Evolutionary conservation across 2,329 filamentous ascomycete genomes (phyloP).

Genomic region (Daldinia eschscholtzii): DNA sequence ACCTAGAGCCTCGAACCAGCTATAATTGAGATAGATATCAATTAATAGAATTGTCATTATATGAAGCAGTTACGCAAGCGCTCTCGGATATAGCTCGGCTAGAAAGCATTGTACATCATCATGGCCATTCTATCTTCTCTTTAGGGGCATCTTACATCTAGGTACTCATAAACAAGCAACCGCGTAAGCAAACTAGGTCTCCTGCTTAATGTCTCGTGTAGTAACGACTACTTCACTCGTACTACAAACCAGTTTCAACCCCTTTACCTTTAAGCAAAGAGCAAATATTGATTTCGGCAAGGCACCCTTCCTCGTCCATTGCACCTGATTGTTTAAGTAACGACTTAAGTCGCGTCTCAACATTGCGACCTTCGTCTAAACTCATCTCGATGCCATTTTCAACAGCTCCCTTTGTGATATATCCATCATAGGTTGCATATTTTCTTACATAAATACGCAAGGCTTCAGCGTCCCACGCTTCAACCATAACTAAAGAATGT

Average conservation of each 20-base stretch:
- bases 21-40: background rate
- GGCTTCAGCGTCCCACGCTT: slow-evolving; percentile 25
- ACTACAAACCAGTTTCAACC: background rate
- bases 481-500: slow-evolving; percentile 33
- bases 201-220: background rate
- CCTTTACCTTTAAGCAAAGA: slow-evolving; percentile 44
- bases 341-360: slow-evolving; percentile 45
- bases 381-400: slow-evolving; percentile 49
- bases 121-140: background rate
- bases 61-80: slow-evolving; percentile 5
- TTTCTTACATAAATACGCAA: slow-evolving; percentile 31
- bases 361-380: slow-evolving; percentile 41
- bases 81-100: background rate
- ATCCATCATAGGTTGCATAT: slow-evolving; percentile 45
- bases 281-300: slow-evolving; percentile 38
- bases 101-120: background rate
- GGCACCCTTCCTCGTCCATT: background rate
- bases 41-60: background rate
- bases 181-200: background rate
- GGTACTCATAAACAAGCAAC: background rate
- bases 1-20: background rate
- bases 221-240: background rate
- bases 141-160: background rate
- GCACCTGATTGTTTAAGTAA: slow-evolving; percentile 28
- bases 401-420: slow-evolving; percentile 44